These are phyloP conservation scores for Phytopythium oedochilum DNA, from an alignment of 352 stramenopile genomes.

Conservation along the genomic window DNA sequence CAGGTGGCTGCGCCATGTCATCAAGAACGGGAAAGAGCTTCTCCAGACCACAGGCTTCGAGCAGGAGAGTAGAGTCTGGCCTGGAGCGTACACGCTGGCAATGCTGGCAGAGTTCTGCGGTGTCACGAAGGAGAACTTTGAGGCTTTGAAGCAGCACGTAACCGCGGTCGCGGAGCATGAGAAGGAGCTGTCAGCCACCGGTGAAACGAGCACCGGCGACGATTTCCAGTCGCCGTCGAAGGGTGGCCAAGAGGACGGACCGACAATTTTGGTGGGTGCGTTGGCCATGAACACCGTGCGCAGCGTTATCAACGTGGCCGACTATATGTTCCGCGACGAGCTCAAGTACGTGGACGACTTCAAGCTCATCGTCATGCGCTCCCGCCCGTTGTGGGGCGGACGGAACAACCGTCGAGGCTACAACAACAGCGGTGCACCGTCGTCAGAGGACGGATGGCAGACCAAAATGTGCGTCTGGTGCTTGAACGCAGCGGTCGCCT, in stretches of 20 bases:
- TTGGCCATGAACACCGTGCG: slow-evolving; percentile 54
- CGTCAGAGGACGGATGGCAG: slow-evolving; percentile 25
- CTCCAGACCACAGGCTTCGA: slow-evolving; percentile 58
- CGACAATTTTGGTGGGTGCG: slow-evolving; percentile 35
- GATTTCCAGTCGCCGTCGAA: slow-evolving; percentile 6
- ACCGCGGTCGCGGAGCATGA: slow-evolving; percentile 47
- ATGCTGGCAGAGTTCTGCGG: slow-evolving; percentile 67
- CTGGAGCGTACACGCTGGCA: slow-evolving; percentile 50
- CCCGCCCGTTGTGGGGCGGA: slow-evolving; percentile 8
- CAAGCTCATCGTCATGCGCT: slow-evolving; percentile 58
- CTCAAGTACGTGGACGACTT: slow-evolving; percentile 83
- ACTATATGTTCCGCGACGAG: slow-evolving; percentile 79
- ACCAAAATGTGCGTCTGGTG: slow-evolving; percentile 87
- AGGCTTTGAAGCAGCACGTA: slow-evolving; percentile 34
- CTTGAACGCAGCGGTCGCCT: slow-evolving; percentile 77
- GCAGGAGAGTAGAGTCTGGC: slow-evolving; percentile 72
- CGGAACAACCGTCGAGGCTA: slow-evolving; percentile 13
- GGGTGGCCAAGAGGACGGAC: background rate
- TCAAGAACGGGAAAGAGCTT: slow-evolving; percentile 31
- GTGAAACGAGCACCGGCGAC: slow-evolving; percentile 9
- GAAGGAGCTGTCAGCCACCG: slow-evolving; percentile 36
- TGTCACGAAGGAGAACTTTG: slow-evolving; percentile 43
- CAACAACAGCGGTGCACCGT: background rate
- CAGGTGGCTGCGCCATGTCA: slow-evolving; percentile 50
- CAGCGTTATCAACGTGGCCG: slow-evolving; percentile 57